Evolutionary conservation across 73 alveolate species (phyloP).

Genomic region (Effrenium voratum): DNA sequence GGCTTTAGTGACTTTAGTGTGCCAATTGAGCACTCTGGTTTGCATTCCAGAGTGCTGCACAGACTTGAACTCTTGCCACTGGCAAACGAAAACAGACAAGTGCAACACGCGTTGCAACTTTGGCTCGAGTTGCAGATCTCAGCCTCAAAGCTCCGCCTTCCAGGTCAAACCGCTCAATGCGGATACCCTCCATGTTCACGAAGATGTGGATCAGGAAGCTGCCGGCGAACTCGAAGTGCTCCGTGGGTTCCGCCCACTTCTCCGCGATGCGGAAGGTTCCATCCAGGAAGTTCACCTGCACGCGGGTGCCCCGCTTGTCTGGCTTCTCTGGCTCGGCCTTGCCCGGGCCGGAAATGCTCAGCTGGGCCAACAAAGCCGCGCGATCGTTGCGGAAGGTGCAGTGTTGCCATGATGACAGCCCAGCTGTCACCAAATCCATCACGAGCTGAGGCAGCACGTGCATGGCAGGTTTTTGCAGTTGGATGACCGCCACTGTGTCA

Average conservation of each 20-base stretch:
- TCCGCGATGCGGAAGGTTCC: slow-evolving; percentile 69
- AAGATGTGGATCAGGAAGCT: slow-evolving; percentile 77
- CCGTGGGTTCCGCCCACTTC: slow-evolving; percentile 82
- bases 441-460: slow-evolving; percentile 72
- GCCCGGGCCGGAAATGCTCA: background rate
- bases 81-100: no score
- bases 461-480: slow-evolving; percentile 60
- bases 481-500: slow-evolving; percentile 74
- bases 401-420: slow-evolving; percentile 81
- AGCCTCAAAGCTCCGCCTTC: slow-evolving; percentile 77
- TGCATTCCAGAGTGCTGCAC: no score
- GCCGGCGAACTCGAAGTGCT: slow-evolving; percentile 91
- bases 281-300: slow-evolving; percentile 71
- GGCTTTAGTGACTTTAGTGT: no score
- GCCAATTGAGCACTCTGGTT: no score
- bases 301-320: slow-evolving; percentile 75
- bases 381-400: slow-evolving; percentile 82
- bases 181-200: slow-evolving; percentile 84
- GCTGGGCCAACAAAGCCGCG: background rate
- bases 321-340: background rate
- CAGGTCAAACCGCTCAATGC: slow-evolving; percentile 74
- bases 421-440: slow-evolving; percentile 74
- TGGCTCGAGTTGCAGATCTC: background rate
- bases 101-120: background rate
- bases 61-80: no score